Base-by-base conservation (phyloP, 257 asterid species). In the Solanum tarapatanum region DNA sequence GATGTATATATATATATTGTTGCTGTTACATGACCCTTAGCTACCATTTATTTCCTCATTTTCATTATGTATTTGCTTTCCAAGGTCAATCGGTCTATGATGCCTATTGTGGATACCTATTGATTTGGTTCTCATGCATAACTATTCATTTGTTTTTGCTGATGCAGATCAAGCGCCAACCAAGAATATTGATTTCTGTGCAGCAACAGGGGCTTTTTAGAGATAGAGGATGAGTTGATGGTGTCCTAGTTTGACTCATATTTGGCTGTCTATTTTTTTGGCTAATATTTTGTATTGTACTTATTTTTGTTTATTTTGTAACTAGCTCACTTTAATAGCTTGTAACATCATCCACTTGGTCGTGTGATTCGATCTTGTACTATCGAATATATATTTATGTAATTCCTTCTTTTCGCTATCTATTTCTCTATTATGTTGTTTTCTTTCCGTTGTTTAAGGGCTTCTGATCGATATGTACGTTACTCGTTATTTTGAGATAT, bases 1-100 rank as follows among this genome's bases (percentile, higher is more conserved):
- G 11, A 55, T n/a, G 24, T 17, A 7, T 55, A 19, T 55, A 19
- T 1, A 17, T 19, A 55, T 1, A 6, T 55, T 55, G 4, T 0
- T 55, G 0, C 7, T 55, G 4, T 55, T 55, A 55, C 11, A 55
- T 19, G 64, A 55, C 4, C 64, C 64, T 55, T 7, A 7, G 4
- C 4, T 55, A 55, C n/a, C 4, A 7, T 19, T 55, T 55, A 55
- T 55, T 55, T 55, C n/a, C 24, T 55, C 64, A 55, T 55, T 55
- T 55, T 55, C 64, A 55, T 55, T 55, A 55, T 55, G 64, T 55
- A 55, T 55, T 55, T 55, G 24, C 24, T 55, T 55, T 21, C 11
- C 64, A 55, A 19, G 64, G n/a, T 19, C 64, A 55, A 19, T 21
- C 10, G 4, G 24, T 19, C n/a, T 21, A 55, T 55, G 64, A 19